Percentiles rank a stretch among this genome's conserved stretches.
Evolutionary conservation across 768 basidiomycete species (phyloP).

Genomic region (Exidia glandulosa): DNA sequence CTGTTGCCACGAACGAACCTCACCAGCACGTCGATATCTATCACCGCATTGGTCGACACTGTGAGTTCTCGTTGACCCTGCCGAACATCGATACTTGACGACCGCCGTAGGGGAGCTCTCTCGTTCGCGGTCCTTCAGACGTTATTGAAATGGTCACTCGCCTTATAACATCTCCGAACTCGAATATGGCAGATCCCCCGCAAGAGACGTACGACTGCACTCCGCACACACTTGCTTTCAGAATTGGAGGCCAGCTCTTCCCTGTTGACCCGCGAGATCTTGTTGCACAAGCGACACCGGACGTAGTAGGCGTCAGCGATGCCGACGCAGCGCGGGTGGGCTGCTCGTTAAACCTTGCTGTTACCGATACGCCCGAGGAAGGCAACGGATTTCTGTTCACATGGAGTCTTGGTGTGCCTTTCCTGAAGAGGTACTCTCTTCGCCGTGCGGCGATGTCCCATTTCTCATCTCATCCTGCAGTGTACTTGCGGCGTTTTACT

Average conservation of each 20-base stretch:
- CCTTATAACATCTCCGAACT: constrained; percentile 53
- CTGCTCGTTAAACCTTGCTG: constrained; percentile 45
- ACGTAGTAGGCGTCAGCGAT: neutral
- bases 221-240: constrained; percentile 54
- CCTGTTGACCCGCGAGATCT: constrained; percentile 72
- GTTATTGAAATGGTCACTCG: constrained; percentile 41
- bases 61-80: constrained; percentile 25
- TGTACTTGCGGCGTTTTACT: constrained; percentile 57
- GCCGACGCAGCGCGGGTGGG: neutral
- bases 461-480: constrained; percentile 21
- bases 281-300: constrained; percentile 12
- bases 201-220: constrained; percentile 42
- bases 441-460: neutral
- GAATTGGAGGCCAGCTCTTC: constrained; percentile 58
- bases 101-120: constrained; percentile 51
- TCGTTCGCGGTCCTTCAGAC: constrained; percentile 64
- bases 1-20: constrained; percentile 46
- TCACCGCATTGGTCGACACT: constrained; percentile 64
- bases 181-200: constrained; percentile 41
- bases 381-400: constrained; percentile 46
- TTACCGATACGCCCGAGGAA: constrained; percentile 51
- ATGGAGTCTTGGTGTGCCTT: constrained; percentile 71
- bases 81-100: neutral
- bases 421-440: constrained; percentile 34
- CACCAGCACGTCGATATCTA: constrained; percentile 33